These are phyloP conservation scores for Termitomyces sp. DNA, from an alignment of 768 basidiomycete genomes.

Conservation along the genomic window DNA sequence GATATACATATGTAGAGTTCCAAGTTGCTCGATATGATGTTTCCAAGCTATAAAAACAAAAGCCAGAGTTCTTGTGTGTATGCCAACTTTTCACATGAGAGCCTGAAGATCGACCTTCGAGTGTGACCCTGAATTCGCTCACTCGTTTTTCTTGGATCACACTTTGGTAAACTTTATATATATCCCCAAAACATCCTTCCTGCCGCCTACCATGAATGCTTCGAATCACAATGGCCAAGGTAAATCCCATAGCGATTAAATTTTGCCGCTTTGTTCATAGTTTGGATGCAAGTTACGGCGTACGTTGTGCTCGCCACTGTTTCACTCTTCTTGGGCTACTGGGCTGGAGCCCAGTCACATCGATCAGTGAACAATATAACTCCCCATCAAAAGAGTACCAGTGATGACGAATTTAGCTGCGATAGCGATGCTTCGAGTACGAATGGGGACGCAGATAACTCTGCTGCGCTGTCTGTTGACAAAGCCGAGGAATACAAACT, in stretches of 20 bases:
- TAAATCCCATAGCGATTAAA: not conserved
- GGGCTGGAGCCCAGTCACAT: conserved; percentile 25
- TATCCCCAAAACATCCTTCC: not conserved
- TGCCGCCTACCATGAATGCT: not conserved
- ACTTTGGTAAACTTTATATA: not conserved
- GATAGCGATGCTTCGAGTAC: conserved; percentile 17
- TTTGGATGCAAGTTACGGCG: conserved; percentile 12
- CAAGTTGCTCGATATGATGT: not conserved
- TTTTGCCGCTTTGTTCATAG: not conserved
- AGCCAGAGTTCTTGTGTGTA: not conserved
- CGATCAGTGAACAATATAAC: not conserved
- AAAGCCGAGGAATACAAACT: conserved; percentile 53
- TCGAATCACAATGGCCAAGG: conserved; percentile 9
- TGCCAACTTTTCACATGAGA: not conserved
- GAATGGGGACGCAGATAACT: conserved; percentile 12
- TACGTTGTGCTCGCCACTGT: conserved; percentile 25
- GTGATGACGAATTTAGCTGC: not conserved
- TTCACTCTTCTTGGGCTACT: conserved; percentile 38
- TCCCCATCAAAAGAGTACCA: not conserved
- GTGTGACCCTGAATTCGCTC: too few relatives aligned
- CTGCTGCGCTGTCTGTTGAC: conserved; percentile 19
- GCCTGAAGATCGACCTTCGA: not conserved
- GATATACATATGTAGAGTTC: not conserved
- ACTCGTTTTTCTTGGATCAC: not conserved
- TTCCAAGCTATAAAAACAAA: not conserved